Evolutionary conservation across 352 stramenopile species (phyloP).

Genomic region (Globisporangium sylvaticum): DNA sequence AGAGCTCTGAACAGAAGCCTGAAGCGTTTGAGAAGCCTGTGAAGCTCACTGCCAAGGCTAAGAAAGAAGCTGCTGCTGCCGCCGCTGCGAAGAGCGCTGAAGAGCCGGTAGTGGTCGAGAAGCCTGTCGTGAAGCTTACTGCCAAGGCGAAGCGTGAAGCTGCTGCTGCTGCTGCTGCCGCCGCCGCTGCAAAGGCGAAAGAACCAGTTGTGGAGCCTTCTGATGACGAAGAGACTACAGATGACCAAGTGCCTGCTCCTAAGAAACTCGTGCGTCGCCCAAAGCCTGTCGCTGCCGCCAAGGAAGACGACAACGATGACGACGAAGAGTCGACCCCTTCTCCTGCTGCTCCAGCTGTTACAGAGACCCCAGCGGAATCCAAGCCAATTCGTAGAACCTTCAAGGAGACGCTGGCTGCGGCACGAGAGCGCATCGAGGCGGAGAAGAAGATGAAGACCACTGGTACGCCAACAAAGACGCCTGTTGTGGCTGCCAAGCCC

Average conservation of each 20-base stretch:
- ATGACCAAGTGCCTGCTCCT: conserved; percentile 18
- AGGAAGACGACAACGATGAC: conserved; percentile 13
- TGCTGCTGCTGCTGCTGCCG: conserved; percentile 13
- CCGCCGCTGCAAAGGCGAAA: neutral
- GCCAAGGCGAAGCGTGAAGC: neutral
- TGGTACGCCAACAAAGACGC: neutral
- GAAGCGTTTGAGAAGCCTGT: neutral
- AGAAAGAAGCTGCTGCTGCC: conserved; percentile 14
- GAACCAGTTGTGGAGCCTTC: conserved; percentile 3
- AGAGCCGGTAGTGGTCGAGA: neutral
- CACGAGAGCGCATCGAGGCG: conserved; percentile 28
- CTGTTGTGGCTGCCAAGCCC: conserved; percentile 4
- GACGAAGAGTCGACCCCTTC: neutral
- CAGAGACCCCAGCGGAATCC: conserved; percentile 1
- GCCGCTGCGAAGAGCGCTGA: neutral
- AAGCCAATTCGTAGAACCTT: conserved; percentile 29
- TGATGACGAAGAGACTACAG: conserved; percentile 11
- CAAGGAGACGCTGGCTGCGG: conserved; percentile 37
- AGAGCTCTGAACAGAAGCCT: neutral
- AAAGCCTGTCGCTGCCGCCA: conserved; percentile 14
- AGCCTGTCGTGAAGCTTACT: neutral
- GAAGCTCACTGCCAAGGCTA: conserved; percentile 13
- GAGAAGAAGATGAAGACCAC: conserved; percentile 23
- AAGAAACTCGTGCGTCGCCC: conserved; percentile 22
- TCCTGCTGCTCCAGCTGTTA: neutral